Base-by-base conservation (phyloP, 73 alveolate species). In the Symbiodinium pilosum region DNA sequence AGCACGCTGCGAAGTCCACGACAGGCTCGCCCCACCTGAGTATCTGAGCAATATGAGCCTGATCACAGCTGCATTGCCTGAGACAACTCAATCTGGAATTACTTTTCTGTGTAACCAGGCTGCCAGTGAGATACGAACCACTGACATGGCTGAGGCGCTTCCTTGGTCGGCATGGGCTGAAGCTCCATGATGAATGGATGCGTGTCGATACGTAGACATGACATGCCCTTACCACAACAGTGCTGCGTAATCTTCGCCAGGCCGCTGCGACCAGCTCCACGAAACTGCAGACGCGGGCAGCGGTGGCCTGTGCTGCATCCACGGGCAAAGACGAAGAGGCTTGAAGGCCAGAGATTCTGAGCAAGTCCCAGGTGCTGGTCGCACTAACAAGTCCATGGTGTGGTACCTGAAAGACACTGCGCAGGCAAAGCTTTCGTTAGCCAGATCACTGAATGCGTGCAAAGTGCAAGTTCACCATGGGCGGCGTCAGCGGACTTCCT, bases 101-200 rank as follows among this genome's bases (percentile, higher is more conserved):
- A n/a, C n/a, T n/a, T n/a, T n/a, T n/a, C n/a, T n/a, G n/a, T n/a
- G 42, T 54, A n/a, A n/a, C n/a, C n/a, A 30, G 18, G 87, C 30
- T n/a, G 87, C 96, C 96, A 91, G 39, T 91, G 96, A 20, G 96
- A 91, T 3, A 91, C 96, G 38, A 91, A 91, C 96, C 96, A 91
- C 39, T 91, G 47, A 43, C 96, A 91, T 7, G 96, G 96, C 77
- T 91, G 96, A 1, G 96, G 96, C 54, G 44, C 96, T 43, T 91
- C 87, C 81, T 64, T 64, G 81, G 38, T n/a, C n/a, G n/a, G n/a
- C n/a, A n/a, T n/a, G n/a, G n/a, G n/a, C n/a, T n/a, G n/a, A n/a
- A n/a, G n/a, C n/a, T n/a, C n/a, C n/a, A n/a, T n/a, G n/a, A n/a
- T n/a, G n/a, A n/a, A n/a, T n/a, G n/a, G n/a, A n/a, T n/a, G n/a